Conservation (phyloP, 176 grass and related monocot species). For the Saccharum spontaneum region DNA sequence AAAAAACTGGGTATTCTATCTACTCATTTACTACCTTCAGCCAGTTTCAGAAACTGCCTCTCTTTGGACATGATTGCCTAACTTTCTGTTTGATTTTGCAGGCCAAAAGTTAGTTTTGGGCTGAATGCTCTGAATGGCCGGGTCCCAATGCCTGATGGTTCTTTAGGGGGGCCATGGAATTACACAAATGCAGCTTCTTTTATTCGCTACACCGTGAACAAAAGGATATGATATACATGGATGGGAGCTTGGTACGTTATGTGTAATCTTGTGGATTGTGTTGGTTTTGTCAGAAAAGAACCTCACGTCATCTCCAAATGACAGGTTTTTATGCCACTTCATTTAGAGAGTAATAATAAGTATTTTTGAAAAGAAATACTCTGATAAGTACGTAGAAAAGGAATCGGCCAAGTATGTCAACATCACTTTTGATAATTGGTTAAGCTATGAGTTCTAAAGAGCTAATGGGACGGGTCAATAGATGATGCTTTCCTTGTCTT, state of each 20-base stretch:
- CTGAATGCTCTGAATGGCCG: constrained; percentile 80
- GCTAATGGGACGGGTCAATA: not conserved
- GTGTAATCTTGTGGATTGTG: not conserved
- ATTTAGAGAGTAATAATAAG: not conserved
- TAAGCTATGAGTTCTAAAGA: constrained; percentile 23
- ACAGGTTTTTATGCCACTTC: constrained; percentile 12
- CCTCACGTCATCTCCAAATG: not conserved
- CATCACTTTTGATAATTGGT: constrained; percentile 35
- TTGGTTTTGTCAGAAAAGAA: not conserved
- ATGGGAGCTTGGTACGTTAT: constrained; percentile 78
- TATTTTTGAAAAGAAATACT: not conserved
- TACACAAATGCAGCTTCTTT: constrained; percentile 75
- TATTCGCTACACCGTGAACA: constrained; percentile 60
- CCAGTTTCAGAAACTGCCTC: not conserved
- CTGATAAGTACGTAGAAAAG: not conserved
- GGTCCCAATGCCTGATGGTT: constrained; percentile 60
- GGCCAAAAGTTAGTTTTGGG: constrained; percentile 64
- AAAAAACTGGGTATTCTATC: constrained; percentile 59
- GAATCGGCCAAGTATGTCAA: constrained; percentile 24
- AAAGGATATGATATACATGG: constrained; percentile 75
- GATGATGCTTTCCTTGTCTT: constrained; percentile 35
- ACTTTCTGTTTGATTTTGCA: constrained; percentile 20
- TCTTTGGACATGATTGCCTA: constrained; percentile 7
- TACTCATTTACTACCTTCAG: not conserved
- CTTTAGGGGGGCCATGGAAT: constrained; percentile 79